These are phyloP conservation scores for Lentinula aciculospora DNA, from an alignment of 768 basidiomycete genomes.

Conservation along the genomic window DNA sequence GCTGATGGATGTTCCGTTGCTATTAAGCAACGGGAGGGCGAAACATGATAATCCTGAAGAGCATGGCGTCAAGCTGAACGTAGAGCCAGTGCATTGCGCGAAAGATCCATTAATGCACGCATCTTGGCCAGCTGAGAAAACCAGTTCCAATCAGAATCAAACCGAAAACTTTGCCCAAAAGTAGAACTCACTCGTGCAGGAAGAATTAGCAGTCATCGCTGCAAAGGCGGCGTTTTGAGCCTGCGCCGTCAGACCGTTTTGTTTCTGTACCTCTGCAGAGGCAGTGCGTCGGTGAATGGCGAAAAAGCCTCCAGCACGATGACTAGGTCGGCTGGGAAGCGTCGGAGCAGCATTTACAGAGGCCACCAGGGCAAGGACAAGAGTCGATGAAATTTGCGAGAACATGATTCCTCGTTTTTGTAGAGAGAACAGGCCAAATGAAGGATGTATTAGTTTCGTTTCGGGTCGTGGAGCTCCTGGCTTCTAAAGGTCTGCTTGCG, in stretches of 20 bases:
- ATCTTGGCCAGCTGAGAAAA: constrained; percentile 24
- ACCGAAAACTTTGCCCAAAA: no score
- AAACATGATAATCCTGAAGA: constrained; percentile 30
- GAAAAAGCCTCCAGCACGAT: not conserved
- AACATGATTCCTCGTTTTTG: not conserved
- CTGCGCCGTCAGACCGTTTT: constrained; percentile 47
- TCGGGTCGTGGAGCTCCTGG: not conserved
- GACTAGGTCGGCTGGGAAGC: not conserved
- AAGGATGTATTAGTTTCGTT: not conserved
- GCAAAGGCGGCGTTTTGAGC: constrained; percentile 44
- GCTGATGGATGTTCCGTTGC: constrained; percentile 35
- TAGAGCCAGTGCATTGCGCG: constrained; percentile 36
- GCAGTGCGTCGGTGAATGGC: not conserved
- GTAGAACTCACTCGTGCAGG: constrained; percentile 39
- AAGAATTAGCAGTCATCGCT: constrained; percentile 32
- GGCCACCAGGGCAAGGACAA: constrained; percentile 3
- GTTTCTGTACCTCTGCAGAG: constrained; percentile 17
- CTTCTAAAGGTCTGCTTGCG: not conserved
- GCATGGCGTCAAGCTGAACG: constrained; percentile 35
- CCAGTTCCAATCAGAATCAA: constrained; percentile 8
- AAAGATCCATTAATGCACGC: constrained; percentile 36
- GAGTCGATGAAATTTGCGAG: not conserved
- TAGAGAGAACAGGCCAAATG: not conserved
- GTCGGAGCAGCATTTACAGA: not conserved
- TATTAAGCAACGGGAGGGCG: constrained; percentile 44